These are phyloP conservation scores for Erythrophleum ivorense DNA, from an alignment of 331 rosid species.

Conservation along the genomic window DNA sequence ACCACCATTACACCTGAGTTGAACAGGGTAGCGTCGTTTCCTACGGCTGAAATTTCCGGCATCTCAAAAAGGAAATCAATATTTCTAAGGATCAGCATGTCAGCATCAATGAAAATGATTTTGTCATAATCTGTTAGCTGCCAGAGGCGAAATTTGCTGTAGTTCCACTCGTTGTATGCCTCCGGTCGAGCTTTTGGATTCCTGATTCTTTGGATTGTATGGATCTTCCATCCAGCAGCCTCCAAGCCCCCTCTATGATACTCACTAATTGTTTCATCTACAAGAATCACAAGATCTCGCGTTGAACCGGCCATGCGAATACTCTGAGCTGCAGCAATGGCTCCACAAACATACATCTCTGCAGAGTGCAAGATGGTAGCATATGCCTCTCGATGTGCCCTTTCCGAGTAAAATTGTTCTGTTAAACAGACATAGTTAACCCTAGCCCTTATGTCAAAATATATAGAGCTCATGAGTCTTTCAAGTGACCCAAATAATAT, in stretches of 20 bases:
- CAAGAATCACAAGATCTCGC: constrained; percentile 67
- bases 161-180: constrained; percentile 6
- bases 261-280: constrained; percentile 61
- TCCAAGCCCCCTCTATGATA: constrained; percentile 65
- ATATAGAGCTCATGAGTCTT: no score
- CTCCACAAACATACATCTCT: constrained; percentile 69
- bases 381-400: constrained; percentile 65
- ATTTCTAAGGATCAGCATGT: constrained; percentile 63
- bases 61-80: constrained; percentile 71
- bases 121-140: constrained; percentile 58
- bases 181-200: constrained; percentile 1
- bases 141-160: neutral
- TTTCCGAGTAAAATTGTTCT: constrained; percentile 43
- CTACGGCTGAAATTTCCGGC: constrained; percentile 68
- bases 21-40: constrained; percentile 67
- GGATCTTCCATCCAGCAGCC: constrained; percentile 74
- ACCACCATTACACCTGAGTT: constrained; percentile 72
- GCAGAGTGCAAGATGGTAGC: constrained; percentile 77
- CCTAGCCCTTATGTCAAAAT: neutral
- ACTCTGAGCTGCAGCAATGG: constrained; percentile 72
- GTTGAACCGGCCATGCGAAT: constrained; percentile 73
- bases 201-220: neutral
- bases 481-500: no score
- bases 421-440: neutral
- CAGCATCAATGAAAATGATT: constrained; percentile 69